Base-by-base conservation (phyloP, 2,329 filamentous ascomycete genomes). In the Epichloe bromicola region DNA sequence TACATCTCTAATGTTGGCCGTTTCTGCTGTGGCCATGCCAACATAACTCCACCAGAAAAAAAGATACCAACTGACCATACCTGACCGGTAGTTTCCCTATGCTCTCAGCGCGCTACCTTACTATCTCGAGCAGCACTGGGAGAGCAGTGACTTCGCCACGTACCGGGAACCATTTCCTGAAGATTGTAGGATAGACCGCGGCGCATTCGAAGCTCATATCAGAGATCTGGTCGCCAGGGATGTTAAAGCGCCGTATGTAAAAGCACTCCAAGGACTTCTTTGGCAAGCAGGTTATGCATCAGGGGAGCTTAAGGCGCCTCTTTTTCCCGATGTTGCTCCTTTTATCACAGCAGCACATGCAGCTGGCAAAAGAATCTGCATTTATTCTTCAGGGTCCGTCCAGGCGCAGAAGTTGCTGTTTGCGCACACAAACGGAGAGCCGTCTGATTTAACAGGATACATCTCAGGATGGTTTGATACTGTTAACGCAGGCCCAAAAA, bases 331-430 rank as follows among this genome's bases (percentile, higher is more conserved):
- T 61, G 86, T 91, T 17, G 70, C 78, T n/a, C 74, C 79, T 8
- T 75, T 76, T 55, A 71, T 89, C 55, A 66, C 71, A 49, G 59
- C 69, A 42, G 89, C 85, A 79, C 72, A 75, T 50, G 63, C 67
- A 15, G 65, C 71, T 33, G 76, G 75, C 26, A 70, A 79, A 54
- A 71, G 71, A 53, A 74, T 90, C 56, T 79, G 85, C 59, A 90
- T 93, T 61, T 93, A 90, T 70, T 89, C 85, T 4, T 89, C 85
- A 12, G 87, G 87, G 34, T 89, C 85, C 20, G 83, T 91, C 5
- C 75, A 83, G 19, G 87, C 87, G 14, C 87, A 93, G 72, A 87
- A 88, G 68, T 72, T 91, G 54, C 75, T 91, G 55, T 91, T 91
- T 67, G 73, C 75, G 54, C 80, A 89, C 61, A 82, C 79, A 41